Evolutionary conservation across 148 eudicot species (phyloP).

Genomic region (Chenopodium berlandieri): DNA sequence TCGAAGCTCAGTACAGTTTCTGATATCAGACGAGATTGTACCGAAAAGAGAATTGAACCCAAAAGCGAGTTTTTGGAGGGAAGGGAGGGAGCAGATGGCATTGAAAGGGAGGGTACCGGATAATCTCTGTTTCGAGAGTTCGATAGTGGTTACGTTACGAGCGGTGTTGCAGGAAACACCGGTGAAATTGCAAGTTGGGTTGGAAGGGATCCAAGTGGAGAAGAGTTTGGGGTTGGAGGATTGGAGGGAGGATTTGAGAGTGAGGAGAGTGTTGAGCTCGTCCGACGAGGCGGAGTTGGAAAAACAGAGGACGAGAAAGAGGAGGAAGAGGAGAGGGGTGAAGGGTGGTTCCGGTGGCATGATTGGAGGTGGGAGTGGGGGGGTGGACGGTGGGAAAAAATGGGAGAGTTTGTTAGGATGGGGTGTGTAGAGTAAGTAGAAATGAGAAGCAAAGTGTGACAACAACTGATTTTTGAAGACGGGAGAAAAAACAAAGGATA

Average conservation of each 20-base stretch:
- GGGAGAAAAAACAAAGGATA: neutral
- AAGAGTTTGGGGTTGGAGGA: constrained; percentile 34
- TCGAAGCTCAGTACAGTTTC: constrained; percentile 38
- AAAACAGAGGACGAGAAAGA: constrained; percentile 18
- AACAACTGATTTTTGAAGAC: constrained; percentile 20
- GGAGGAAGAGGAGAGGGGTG: constrained; percentile 13
- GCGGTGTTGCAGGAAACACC: constrained; percentile 41
- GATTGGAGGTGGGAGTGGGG: constrained; percentile 2
- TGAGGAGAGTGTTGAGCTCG: constrained; percentile 32
- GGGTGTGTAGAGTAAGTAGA: constrained; percentile 22
- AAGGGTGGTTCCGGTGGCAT: constrained; percentile 10
- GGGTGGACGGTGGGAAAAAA: neutral
- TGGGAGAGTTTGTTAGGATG: constrained; percentile 18
- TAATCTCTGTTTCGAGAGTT: constrained; percentile 52
- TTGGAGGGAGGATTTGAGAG: constrained; percentile 38
- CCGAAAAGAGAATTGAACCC: constrained; percentile 59
- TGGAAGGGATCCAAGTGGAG: constrained; percentile 35
- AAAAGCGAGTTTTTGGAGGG: constrained; percentile 57
- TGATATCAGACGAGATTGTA: constrained; percentile 26
- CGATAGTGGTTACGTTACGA: constrained; percentile 39
- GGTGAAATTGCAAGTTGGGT: constrained; percentile 30
- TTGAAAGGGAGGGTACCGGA: constrained; percentile 46
- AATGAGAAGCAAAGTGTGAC: constrained; percentile 1
- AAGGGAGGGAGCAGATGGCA: constrained; percentile 49
- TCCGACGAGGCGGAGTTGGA: neutral